Base-by-base conservation (phyloP, 805 yeast genomes). In the Hanseniaspora taiwanica region DNA sequence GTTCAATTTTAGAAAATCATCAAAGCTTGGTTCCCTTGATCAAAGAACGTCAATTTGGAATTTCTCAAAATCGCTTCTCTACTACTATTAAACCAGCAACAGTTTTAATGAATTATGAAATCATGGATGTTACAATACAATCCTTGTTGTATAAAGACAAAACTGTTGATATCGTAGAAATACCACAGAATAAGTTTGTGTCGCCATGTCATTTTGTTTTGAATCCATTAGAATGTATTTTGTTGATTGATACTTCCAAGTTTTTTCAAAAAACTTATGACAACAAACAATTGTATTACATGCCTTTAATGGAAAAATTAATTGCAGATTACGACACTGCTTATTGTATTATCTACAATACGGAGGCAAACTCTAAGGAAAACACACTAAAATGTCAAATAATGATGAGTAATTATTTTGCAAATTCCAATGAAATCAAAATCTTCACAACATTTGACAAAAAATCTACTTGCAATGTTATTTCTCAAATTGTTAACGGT, bases 171-270 rank as follows among this genome's bases (percentile, higher is more conserved):
- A 31, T 53, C 2, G 27, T 49, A 12, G 58, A 54, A 42, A 43
- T 33, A 13, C 25, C 35, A 4, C 17, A 21, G 21, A n/a, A 21
- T 4, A 27, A 20, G 1, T 27, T 46, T 7, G 2, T 25, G 1
- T 10, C 20, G 1, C 29, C 35, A 13, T 53, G 54, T 25, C 55
- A 54, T 31, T 47, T 52, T 19, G 39, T 54, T 6, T 14, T 55
- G 8, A 44, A 48, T 36, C 36, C 40, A 7, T 16, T 37, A 2
- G 46, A 52, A 2, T 55, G 58, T 37, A 14, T 53, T 2, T 13
- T 44, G 2, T 45, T 48, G 33, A 23, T 48, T n/a, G 42, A 49
- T 13, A 4, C 50, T 2, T 42, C 38, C 3, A 45, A 43, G 14
- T 54, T 54, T 39, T 47, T 54, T 36, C 58, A 54, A 36, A 21